Conservation (phyloP, 2,329 filamentous ascomycete genomes). For the Fusarium sp. region DNA sequence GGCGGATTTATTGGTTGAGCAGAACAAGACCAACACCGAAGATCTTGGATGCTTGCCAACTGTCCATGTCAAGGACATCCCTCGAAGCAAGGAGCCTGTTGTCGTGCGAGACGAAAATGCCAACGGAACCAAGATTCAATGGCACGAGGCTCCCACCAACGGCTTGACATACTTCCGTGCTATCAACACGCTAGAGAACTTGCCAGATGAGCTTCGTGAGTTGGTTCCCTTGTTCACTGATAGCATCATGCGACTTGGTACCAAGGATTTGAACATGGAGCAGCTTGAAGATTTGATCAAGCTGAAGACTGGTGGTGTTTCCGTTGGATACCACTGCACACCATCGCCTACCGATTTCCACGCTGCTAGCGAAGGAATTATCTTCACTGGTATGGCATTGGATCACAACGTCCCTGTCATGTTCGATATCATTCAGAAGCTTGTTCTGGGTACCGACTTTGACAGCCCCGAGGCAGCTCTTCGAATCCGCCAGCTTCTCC, state of each 20-base stretch:
- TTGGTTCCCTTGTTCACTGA: conserved; percentile 92
- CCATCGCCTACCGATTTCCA: conserved; percentile 79
- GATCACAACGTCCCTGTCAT: conserved; percentile 92
- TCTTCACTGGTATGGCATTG: conserved; percentile 86
- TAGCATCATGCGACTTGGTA: conserved; percentile 92
- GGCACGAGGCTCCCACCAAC: conserved; percentile 93
- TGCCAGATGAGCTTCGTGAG: conserved; percentile 86
- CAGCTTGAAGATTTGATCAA: conserved; percentile 96
- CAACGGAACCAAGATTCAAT: conserved; percentile 79
- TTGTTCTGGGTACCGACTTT: conserved; percentile 91
- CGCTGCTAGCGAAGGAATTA: conserved; percentile 81
- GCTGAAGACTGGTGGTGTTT: conserved; percentile 92
- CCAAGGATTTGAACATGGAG: conserved; percentile 88
- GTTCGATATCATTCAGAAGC: conserved; percentile 84
- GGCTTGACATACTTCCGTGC: conserved; percentile 96
- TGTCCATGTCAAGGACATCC: conserved; percentile 89
- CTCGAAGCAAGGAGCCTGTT: conserved; percentile 75
- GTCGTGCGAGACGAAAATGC: conserved; percentile 73
- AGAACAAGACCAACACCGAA: conserved; percentile 85
- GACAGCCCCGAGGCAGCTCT: conserved; percentile 82
- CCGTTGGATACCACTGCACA: conserved; percentile 84
- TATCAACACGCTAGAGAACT: conserved; percentile 80
- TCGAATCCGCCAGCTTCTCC: conserved; percentile 87
- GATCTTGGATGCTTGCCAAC: conserved; percentile 90
- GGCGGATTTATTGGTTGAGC: conserved; percentile 81